Percentiles rank a stretch among this genome's conserved stretches.
Conservation (phyloP, 179 eudicot species). For the Silene noctiflora region DNA sequence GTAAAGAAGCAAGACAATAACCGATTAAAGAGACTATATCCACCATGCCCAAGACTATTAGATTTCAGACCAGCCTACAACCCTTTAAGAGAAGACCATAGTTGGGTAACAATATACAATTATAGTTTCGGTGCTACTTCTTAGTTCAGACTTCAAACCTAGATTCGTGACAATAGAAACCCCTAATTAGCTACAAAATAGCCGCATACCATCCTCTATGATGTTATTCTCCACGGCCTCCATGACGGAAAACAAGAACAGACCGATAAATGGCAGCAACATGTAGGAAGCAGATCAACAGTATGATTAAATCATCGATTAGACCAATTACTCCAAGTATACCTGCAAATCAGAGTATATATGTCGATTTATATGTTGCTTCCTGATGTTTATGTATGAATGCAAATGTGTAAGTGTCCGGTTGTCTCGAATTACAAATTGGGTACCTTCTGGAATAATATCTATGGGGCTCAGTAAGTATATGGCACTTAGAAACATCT, state of each 20-base stretch:
- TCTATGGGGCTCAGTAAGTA: slow-evolving; percentile 85
- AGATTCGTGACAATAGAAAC: not conserved
- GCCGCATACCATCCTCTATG: not conserved
- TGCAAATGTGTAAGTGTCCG: not conserved
- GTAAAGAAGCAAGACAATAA: slow-evolving; percentile 19
- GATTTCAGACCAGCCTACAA: too few relatives aligned
- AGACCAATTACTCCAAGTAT: slow-evolving; percentile 47
- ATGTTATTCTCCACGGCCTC: slow-evolving; percentile 17
- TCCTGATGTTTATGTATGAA: not conserved
- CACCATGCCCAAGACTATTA: not conserved
- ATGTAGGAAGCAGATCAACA: slow-evolving; percentile 69
- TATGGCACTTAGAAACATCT: slow-evolving; percentile 46
- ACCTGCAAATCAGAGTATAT: slow-evolving; percentile 11
- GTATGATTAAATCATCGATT: slow-evolving; percentile 1
- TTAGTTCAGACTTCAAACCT: not conserved
- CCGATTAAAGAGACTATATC: not conserved
- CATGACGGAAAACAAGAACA: slow-evolving; percentile 57
- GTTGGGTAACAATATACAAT: not conserved
- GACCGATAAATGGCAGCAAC: slow-evolving; percentile 87
- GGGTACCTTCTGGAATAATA: slow-evolving; percentile 89
- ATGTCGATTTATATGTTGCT: not conserved
- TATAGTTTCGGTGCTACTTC: not conserved
- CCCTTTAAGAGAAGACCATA: not conserved
- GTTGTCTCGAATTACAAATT: not conserved
- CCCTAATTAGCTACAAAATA: not conserved